Evolutionary conservation across 257 asterid genomes (phyloP).

Genomic region (Osmanthus fragrans): DNA sequence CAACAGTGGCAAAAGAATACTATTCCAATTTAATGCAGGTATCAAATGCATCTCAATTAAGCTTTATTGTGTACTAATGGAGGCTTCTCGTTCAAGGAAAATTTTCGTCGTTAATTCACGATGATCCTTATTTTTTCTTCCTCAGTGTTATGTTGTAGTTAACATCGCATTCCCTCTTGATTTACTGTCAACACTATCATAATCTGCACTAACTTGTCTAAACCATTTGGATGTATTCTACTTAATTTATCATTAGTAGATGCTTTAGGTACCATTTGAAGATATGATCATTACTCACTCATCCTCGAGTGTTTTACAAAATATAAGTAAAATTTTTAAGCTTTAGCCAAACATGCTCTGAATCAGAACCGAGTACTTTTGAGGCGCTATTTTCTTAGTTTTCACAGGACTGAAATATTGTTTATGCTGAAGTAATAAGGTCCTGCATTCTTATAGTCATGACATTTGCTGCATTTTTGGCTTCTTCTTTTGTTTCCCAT

Average conservation of each 20-base stretch:
- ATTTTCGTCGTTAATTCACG: not conserved
- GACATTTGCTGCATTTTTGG: not conserved
- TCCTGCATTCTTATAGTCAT: not conserved
- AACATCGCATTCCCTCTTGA: not conserved
- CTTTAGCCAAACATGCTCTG: not conserved
- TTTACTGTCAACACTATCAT: not conserved
- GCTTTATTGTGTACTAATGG: not conserved
- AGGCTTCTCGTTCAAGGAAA: not conserved
- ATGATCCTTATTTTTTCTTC: not conserved
- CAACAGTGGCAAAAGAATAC: slow-evolving; percentile 70
- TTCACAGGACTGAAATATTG: not conserved
- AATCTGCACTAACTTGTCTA: not conserved
- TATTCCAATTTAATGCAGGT: slow-evolving; percentile 96
- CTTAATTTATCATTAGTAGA: not conserved
- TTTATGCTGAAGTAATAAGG: not conserved
- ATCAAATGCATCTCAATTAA: slow-evolving; percentile 13
- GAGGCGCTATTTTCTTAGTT: not conserved
- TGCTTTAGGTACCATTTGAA: not conserved
- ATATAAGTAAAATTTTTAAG: not conserved
- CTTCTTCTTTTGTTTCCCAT: not conserved
- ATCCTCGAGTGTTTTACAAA: not conserved
- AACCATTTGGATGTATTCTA: not conserved
- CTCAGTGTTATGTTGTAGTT: not conserved
- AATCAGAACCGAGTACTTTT: not conserved
- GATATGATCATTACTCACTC: not conserved